Percentiles rank a stretch among this genome's conserved stretches.
These are phyloP conservation scores for Trichoderma afroharzianum DNA, from an alignment of 2,329 filamentous ascomycete species.

Conservation along the genomic window DNA sequence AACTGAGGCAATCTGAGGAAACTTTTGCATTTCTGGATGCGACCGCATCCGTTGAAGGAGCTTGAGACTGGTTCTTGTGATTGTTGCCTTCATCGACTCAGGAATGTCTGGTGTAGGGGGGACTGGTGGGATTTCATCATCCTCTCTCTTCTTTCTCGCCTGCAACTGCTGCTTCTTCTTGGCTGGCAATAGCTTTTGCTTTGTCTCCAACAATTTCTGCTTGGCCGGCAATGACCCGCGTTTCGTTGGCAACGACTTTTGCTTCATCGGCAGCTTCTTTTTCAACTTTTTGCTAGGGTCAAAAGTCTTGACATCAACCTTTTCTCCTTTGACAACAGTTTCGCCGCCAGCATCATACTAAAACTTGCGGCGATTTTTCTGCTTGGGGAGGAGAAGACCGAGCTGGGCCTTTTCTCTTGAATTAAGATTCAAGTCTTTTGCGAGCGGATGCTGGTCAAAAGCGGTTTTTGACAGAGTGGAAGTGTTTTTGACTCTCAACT, in stretches of 20 bases:
- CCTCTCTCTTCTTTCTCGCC: slow-evolving; percentile 12
- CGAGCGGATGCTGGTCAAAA: slow-evolving; percentile 37
- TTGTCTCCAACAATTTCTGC: neutral
- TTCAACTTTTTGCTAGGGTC: neutral
- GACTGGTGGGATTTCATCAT: slow-evolving; percentile 23
- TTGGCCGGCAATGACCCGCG: neutral
- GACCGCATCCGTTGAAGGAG: slow-evolving; percentile 29
- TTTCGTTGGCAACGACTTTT: neutral
- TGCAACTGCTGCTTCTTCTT: neutral
- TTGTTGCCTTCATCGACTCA: slow-evolving; percentile 25
- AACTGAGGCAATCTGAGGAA: neutral
- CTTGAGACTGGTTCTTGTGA: slow-evolving; percentile 28
- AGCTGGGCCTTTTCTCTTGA: slow-evolving; percentile 29
- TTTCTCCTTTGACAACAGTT: slow-evolving; percentile 18
- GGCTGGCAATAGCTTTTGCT: neutral
- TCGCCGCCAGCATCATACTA: slow-evolving; percentile 38
- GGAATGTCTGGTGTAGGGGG: slow-evolving; percentile 33
- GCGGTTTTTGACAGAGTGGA: slow-evolving; percentile 33
- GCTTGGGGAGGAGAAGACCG: slow-evolving; percentile 35
- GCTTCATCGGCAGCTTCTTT: neutral
- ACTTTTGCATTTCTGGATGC: slow-evolving; percentile 20
- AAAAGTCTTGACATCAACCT: neutral
- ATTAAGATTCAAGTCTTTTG: slow-evolving; percentile 28
- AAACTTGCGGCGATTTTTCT: slow-evolving; percentile 32
- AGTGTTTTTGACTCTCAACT: slow-evolving; percentile 30